Conservation (phyloP, 192 early-diverging fungal genomes). For the Chytriomyces hyalinus region DNA sequence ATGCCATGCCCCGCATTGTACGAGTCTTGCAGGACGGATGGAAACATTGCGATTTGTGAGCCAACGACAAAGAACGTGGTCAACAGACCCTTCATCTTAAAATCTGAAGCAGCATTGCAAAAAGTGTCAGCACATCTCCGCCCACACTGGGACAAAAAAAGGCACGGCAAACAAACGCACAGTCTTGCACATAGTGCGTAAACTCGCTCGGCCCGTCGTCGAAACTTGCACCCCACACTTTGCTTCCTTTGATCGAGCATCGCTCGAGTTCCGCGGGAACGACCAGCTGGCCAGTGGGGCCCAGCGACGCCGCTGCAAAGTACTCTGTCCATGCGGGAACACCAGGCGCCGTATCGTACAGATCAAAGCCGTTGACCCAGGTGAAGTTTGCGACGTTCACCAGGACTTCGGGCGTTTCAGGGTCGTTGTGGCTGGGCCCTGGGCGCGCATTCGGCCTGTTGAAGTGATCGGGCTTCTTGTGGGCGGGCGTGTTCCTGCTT, state of each 20-base stretch:
- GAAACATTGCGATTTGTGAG: constrained; percentile 48
- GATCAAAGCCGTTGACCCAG: no score
- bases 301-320: background rate
- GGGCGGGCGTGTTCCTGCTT: no score
- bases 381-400: no score
- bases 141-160: background rate
- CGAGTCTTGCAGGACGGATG: constrained; percentile 52
- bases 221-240: background rate
- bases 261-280: background rate
- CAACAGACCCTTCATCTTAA: constrained; percentile 50
- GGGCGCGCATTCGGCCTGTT: background rate
- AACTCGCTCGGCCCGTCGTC: background rate
- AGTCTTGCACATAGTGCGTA: constrained; percentile 6
- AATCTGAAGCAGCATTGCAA: background rate
- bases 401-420: background rate
- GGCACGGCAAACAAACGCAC: background rate
- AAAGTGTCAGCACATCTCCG: no score
- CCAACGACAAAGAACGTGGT: constrained; percentile 75
- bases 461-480: background rate
- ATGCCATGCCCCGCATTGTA: constrained; percentile 62
- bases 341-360: background rate
- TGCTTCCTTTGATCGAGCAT: background rate
- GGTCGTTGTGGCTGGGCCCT: background rate
- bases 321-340: constrained; percentile 5
- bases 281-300: background rate